Evolutionary conservation across 805 yeast species (phyloP), one percentile per base, ranked within the genome.

Genomic region (Saturnispora quitensis): DNA sequence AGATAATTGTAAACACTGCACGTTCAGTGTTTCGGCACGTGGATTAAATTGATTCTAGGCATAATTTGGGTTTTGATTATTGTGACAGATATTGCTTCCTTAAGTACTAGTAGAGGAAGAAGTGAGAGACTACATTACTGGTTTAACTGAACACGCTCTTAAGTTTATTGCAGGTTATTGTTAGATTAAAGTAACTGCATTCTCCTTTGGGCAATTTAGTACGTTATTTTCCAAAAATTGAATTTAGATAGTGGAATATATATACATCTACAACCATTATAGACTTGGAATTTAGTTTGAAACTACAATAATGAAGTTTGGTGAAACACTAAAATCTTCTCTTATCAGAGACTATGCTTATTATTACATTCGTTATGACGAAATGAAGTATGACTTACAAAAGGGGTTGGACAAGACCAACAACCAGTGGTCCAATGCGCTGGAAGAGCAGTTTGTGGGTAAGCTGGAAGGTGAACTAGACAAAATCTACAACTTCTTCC

Each of bases 361-460:
- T 72, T 93, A 93, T 70, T 93, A 93, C 67, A 83, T 91, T 60
- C 78, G 89, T 49, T 91, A 91, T 64, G 97, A 91, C 70, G 96
- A 88, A 64, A 76, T 91, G 65, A 91, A 91, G 70, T 81, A 84
- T 58, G 84, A 81, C 57, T 71, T 93, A 63, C 85, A 88, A 62
- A 80, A 81, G 56, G 84, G 84, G 22, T 70, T 86, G 53, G 76
- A 77, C 55, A 58, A 65, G 18, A 75, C 72, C 58, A 77, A 80
- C 59, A 75, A 75, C 55, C 58, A 66, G 27, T 93, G 99, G 99
- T 73, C 81, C 48, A 82, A 85, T 58, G 77, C 77, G 31, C 73
- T 83, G 52, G 99, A 93, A 67, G 95, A 89, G 59, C 79, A 80
- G 28, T 93, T 93, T 62, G 78, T 93, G 50, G 77, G 78, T 46